Evolutionary conservation across 495 filamentous ascomycete species (phyloP), one percentile per base, ranked within the genome.

Genomic region (Rhypophila decipiens): DNA sequence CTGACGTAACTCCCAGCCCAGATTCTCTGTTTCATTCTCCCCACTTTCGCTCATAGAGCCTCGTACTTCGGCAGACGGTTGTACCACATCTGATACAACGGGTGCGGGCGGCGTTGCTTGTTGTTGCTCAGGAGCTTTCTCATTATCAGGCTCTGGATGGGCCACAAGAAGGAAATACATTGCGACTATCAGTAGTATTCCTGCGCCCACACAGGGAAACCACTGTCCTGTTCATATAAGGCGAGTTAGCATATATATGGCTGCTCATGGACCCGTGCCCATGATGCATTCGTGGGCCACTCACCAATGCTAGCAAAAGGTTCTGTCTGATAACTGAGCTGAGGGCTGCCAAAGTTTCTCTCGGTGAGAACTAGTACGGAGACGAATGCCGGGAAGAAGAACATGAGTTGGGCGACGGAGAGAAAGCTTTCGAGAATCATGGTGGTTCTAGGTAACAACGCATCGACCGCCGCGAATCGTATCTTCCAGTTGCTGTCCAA

Each of bases 361-460:
- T 82, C 79, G 10, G 78, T 78, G 11, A 73, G 58, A 18, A 77
- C 56, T 40, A 83, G 58, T 37, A 83, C 72, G 3, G 70, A 80
- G 42, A 4, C 80, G 72, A 17, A 72, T 75, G 39, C 63, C 76
- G 33, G 57, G 64, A 31, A 13, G 21, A 80, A 79, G 0, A 83
- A 41, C 1, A 78, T 77, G 35, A 79, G 58, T 44, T 78, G 76
- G 15, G 78, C 56, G 23, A 70, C 66, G 29, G 65, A 66, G 29
- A 79, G 47, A 47, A 74, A 71, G 13, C 76, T 76, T 38, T 70
- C 56, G 21, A 80, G 78, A 50, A 20, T 74, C 61, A 19, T 39
- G 48, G n/a, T n/a, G n/a, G n/a, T n/a, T n/a, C n/a, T n/a, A n/a
- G n/a, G n/a, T n/a, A n/a, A n/a, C n/a, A n/a, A n/a, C 24, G 70